Conservation (phyloP, 176 grass and related monocot species). For the Triticum monococcum region DNA sequence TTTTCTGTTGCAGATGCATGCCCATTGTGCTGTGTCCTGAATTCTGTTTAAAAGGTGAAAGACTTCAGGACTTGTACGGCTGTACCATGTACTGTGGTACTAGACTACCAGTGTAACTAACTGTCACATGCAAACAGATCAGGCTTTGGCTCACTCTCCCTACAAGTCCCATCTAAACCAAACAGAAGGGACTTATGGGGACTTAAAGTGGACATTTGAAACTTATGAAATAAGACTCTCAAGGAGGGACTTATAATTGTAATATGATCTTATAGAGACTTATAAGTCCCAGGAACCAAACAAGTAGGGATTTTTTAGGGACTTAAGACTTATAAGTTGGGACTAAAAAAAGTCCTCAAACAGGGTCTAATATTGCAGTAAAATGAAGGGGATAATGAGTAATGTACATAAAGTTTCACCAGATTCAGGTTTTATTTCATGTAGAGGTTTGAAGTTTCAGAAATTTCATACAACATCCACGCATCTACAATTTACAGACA, state of each 20-base stretch:
- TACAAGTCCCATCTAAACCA: no score
- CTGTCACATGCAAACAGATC: not conserved
- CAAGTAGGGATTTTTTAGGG: no score
- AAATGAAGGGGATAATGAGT: not conserved
- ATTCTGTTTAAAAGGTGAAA: not conserved
- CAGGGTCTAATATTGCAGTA: not conserved
- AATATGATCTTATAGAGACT: no score
- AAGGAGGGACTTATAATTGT: no score
- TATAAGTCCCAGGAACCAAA: no score
- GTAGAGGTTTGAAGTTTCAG: not conserved
- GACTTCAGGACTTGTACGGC: not conserved
- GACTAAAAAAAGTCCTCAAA: no score
- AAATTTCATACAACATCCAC: slow-evolving; percentile 21
- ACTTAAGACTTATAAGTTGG: no score
- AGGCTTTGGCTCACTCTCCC: not conserved
- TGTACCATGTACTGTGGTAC: slow-evolving; percentile 2
- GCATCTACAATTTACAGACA: slow-evolving; percentile 54
- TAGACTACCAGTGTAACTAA: not conserved
- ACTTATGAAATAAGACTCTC: not conserved
- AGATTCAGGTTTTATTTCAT: slow-evolving; percentile 23
- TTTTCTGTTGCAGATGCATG: slow-evolving; percentile 15
- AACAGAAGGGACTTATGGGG: no score
- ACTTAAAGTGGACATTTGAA: no score
- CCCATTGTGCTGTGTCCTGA: not conserved
- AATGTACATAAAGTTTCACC: not conserved